phyloP scores from a whole-genome alignment of 768 basidiomycete species.

The Leccinum imitatum region DNA sequence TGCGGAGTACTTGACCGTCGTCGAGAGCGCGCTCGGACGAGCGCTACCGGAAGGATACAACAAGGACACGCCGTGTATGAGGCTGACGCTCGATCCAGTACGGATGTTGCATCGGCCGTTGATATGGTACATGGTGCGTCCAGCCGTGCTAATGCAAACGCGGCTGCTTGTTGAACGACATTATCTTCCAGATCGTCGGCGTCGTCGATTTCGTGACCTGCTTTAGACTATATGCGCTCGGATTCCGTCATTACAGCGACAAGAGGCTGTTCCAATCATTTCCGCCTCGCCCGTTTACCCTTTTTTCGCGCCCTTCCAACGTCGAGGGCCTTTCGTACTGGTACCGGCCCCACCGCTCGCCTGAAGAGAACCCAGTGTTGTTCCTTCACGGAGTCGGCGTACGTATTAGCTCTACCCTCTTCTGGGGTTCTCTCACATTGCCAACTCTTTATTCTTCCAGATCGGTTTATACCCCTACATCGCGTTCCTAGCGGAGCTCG shows the following conservation, averaged over 20 bases:
- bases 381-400: constrained; percentile 74
- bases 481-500: constrained; percentile 48
- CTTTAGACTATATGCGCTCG: constrained; percentile 38
- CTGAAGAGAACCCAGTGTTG: constrained; percentile 50
- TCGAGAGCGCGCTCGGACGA: constrained; percentile 43
- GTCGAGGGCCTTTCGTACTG: constrained; percentile 42
- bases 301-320: constrained; percentile 43
- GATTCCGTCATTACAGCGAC: constrained; percentile 54
- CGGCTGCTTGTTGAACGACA: neutral
- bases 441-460: constrained; percentile 30
- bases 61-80: constrained; percentile 42
- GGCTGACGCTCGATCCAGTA: constrained; percentile 59
- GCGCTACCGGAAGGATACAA: constrained; percentile 43
- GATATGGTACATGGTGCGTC: constrained; percentile 51
- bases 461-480: constrained; percentile 63
- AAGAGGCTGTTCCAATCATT: constrained; percentile 42
- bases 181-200: constrained; percentile 46
- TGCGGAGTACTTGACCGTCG: constrained; percentile 40
- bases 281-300: constrained; percentile 49
- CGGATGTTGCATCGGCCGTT: constrained; percentile 54
- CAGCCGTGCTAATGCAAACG: neutral
- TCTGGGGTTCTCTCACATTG: neutral
- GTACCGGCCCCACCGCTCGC: constrained; percentile 50
- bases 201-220: constrained; percentile 48
- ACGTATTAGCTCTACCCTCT: constrained; percentile 1